Evolutionary conservation across 2,329 filamentous ascomycete genomes (phyloP).

Genomic region (Fusarium pseudoanthophilum): DNA sequence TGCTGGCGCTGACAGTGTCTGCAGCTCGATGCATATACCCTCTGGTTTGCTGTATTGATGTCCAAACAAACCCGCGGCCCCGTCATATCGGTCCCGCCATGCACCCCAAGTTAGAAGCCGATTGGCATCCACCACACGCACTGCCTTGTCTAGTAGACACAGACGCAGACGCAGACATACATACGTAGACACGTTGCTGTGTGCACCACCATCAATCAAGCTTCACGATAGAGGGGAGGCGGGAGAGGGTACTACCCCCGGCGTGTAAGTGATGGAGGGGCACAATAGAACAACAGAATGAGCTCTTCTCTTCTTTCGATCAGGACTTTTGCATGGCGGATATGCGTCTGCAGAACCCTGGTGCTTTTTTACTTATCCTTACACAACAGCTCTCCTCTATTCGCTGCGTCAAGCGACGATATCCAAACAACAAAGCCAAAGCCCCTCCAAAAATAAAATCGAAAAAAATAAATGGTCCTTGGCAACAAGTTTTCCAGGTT

Average conservation of each 20-base stretch:
- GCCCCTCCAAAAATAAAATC: conserved; percentile 35
- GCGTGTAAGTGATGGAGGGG: conserved; percentile 33
- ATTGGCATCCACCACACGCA: conserved; percentile 43
- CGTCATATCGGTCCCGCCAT: conserved; percentile 44
- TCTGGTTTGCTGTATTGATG: conserved; percentile 46
- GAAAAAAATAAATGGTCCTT: conserved; percentile 38
- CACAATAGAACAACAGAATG: conserved; percentile 27
- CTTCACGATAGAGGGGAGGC: conserved; percentile 21
- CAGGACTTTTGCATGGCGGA: conserved; percentile 24
- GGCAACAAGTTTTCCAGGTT: conserved; percentile 30
- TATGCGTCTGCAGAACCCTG: conserved; percentile 26
- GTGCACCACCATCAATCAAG: conserved; percentile 32
- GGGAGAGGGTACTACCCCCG: conserved; percentile 24
- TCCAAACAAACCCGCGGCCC: conserved; percentile 45
- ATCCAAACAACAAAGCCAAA: conserved; percentile 28
- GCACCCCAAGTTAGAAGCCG: conserved; percentile 41
- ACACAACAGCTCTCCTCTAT: conserved; percentile 32
- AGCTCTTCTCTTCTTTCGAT: conserved; percentile 18
- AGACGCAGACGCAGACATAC: conserved; percentile 27
- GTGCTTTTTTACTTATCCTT: conserved; percentile 33
- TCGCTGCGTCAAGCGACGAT: conserved; percentile 37
- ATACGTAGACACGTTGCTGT: conserved; percentile 38
- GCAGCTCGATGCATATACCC: conserved; percentile 36
- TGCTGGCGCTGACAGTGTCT: conserved; percentile 36
- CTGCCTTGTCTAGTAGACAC: conserved; percentile 27